Evolutionary conservation across 2,329 filamentous ascomycete species (phyloP).

Genomic region (Pyricularia grisea): DNA sequence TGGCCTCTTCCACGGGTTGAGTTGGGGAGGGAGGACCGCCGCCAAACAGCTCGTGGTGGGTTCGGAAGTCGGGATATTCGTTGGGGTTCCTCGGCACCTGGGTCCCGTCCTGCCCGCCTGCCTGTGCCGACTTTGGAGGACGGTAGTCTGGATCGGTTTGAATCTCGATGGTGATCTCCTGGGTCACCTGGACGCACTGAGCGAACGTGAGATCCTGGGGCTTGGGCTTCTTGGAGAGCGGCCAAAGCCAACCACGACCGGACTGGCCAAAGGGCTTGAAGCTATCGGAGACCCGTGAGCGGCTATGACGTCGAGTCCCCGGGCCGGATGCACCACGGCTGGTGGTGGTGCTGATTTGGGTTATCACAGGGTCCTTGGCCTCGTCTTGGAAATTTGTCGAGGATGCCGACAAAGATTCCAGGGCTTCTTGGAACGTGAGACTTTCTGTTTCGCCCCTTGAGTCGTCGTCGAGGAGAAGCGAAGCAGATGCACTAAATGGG

Average conservation of each 20-base stretch:
- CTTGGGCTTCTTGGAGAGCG: not conserved
- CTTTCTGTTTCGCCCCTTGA: not conserved
- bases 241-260: not conserved
- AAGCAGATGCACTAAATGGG: not conserved
- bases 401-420: not conserved
- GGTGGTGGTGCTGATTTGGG: not conserved
- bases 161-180: slow-evolving; percentile 2
- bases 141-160: not conserved
- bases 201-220: not conserved
- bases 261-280: not conserved
- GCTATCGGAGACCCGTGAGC: not conserved
- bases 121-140: not conserved
- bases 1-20: not conserved
- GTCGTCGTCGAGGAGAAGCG: not conserved
- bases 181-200: slow-evolving; percentile 3
- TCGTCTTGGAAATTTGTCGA: not conserved
- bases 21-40: not conserved
- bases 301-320: not conserved
- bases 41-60: not conserved
- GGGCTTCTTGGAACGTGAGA: not conserved
- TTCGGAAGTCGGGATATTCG: slow-evolving; percentile 1
- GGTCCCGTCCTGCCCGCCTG: not conserved
- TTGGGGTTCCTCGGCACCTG: not conserved
- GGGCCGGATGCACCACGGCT: not conserved
- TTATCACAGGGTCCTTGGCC: not conserved